Conservation (phyloP, 345 rosid species). For the Carallia brachiata region DNA sequence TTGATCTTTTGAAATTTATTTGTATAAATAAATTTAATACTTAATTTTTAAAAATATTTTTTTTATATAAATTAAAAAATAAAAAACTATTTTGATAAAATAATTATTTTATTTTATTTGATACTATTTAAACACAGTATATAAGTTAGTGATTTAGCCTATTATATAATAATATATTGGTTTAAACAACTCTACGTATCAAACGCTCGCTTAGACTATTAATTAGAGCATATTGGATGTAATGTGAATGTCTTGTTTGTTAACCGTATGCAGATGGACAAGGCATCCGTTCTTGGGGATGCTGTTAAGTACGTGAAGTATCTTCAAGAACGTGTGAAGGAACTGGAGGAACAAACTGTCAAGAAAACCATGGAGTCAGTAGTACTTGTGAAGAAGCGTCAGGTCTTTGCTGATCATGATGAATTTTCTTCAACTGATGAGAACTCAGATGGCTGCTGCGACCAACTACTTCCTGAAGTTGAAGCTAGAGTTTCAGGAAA, state of each 20-base stretch:
- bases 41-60: too few species aligned
- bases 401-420: slow-evolving; percentile 32
- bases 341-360: slow-evolving; percentile 53
- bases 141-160: too few species aligned
- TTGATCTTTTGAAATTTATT: too few species aligned
- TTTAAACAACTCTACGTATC: too few species aligned
- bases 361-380: slow-evolving; percentile 49
- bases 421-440: slow-evolving; percentile 39
- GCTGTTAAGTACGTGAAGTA: slow-evolving; percentile 59
- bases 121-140: too few species aligned
- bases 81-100: too few species aligned
- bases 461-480: slow-evolving; percentile 48
- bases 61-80: too few species aligned
- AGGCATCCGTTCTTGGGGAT: slow-evolving; percentile 63
- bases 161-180: too few species aligned
- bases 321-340: slow-evolving; percentile 61
- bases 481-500: slow-evolving; percentile 59
- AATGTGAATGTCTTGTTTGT: background rate
- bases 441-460: slow-evolving; percentile 6
- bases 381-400: slow-evolving; percentile 49
- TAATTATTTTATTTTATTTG: too few species aligned
- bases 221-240: background rate
- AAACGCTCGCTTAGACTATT: background rate
- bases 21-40: too few species aligned
- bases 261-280: slow-evolving; percentile 49